Conservation (phyloP, 768 basidiomycete species). For the Erythrobasidium yunnanense region DNA sequence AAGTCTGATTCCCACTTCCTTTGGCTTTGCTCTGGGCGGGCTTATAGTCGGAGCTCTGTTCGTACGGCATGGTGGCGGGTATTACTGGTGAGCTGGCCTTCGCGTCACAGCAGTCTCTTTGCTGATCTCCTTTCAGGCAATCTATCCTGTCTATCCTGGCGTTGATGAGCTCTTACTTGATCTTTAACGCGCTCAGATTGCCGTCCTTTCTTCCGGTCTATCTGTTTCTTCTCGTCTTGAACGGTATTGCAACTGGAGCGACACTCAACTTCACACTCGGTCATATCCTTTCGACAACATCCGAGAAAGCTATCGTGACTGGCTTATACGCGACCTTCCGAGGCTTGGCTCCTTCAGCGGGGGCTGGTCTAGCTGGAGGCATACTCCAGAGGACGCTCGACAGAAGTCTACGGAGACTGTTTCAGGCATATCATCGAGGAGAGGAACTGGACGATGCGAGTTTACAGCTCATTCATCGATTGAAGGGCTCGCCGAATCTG, state of each 20-base stretch:
- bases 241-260: constrained; percentile 16
- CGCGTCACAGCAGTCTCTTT: not conserved
- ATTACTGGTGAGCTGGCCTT: constrained; percentile 20
- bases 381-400: constrained; percentile 3
- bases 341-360: constrained; percentile 14
- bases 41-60: not conserved
- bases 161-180: constrained; percentile 1
- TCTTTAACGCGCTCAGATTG: not conserved
- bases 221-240: constrained; percentile 1
- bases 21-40: constrained; percentile 14
- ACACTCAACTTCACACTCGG: constrained; percentile 14
- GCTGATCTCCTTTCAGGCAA: constrained; percentile 4
- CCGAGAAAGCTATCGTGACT: constrained; percentile 19
- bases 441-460: not conserved
- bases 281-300: constrained; percentile 15
- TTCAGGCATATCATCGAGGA: not conserved
- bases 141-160: not conserved
- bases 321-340: constrained; percentile 18
- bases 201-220: not conserved
- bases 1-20: constrained; percentile 10
- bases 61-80: constrained; percentile 9
- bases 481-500: constrained; percentile 6
- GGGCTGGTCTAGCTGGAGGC: constrained; percentile 19
- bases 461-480: not conserved
- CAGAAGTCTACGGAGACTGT: not conserved